phyloP scores from a whole-genome alignment of 148 eudicot genomes.

The Fagopyrum homotropicum region DNA sequence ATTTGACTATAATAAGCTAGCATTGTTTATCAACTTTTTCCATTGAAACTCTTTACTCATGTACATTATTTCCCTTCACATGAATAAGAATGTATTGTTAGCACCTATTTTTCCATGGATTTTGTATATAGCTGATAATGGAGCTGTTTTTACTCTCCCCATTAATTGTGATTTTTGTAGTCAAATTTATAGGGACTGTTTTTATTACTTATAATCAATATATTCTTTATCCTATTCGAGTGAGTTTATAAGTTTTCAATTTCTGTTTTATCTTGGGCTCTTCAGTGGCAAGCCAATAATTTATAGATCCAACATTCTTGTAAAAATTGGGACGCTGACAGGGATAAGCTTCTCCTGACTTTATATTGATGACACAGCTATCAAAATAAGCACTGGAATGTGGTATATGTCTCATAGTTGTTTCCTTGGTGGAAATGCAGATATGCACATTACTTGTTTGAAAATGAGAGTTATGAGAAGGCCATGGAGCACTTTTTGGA shows the following conservation, averaged over 20 bases:
- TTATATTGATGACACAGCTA: background rate
- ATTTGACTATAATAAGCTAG: background rate
- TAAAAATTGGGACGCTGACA: background rate
- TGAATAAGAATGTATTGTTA: background rate
- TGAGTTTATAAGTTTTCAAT: background rate
- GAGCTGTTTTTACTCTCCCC: background rate
- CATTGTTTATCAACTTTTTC: background rate
- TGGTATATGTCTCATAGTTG: background rate
- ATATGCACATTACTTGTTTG: conserved; percentile 88
- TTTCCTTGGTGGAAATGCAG: conserved; percentile 37
- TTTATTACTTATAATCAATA: background rate
- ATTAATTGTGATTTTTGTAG: background rate
- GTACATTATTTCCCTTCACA: background rate
- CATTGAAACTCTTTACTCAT: background rate
- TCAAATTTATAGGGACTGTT: background rate
- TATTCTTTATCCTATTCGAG: background rate
- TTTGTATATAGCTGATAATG: background rate
- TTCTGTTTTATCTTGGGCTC: background rate
- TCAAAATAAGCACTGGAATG: background rate
- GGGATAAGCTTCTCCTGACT: background rate
- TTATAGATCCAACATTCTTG: background rate
- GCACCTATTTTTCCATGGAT: background rate
- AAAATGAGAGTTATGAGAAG: conserved; percentile 94
- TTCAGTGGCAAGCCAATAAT: background rate
- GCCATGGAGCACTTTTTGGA: conserved; percentile 95